These are phyloP conservation scores for Nigrospora oryzae DNA, from an alignment of 2,329 filamentous ascomycete species.

Conservation along the genomic window DNA sequence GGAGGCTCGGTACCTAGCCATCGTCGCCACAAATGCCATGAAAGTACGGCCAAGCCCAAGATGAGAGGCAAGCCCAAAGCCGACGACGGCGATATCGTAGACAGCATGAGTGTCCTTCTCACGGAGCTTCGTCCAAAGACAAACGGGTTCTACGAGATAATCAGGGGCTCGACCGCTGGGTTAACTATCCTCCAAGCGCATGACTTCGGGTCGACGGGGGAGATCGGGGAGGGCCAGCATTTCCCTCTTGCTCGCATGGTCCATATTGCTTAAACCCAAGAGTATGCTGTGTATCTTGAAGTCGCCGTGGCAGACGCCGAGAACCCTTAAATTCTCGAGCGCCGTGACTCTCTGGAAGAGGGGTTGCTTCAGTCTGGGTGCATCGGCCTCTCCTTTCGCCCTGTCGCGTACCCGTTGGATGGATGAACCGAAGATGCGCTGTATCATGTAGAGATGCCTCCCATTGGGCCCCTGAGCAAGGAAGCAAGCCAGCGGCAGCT, in stretches of 20 bases:
- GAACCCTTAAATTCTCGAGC: not conserved
- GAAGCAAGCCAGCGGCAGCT: not conserved
- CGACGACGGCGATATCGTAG: not conserved
- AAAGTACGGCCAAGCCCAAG: too few relatives aligned
- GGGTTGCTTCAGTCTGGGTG: not conserved
- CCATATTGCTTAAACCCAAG: slow-evolving; percentile 1
- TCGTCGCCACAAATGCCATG: too few relatives aligned
- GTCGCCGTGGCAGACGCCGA: slow-evolving; percentile 4
- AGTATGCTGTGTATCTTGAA: slow-evolving; percentile 1
- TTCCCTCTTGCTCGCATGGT: not conserved
- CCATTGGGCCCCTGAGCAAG: not conserved
- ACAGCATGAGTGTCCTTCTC: too few relatives aligned
- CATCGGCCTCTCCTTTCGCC: not conserved
- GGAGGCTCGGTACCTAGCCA: too few relatives aligned
- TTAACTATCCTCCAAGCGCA: not conserved
- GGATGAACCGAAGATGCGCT: slow-evolving; percentile 1
- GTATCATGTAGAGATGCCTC: not conserved
- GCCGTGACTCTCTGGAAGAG: not conserved
- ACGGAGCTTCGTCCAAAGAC: not conserved
- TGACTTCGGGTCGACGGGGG: not conserved
- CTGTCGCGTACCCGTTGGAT: not conserved
- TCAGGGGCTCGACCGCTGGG: not conserved
- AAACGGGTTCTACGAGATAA: not conserved
- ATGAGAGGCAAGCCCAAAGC: not conserved
- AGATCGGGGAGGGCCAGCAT: not conserved